A percentile compares a stretch with the other conserved stretches of the same genome.
Conservation (phyloP, 257 asterid species). For the Solanum arcanum region DNA sequence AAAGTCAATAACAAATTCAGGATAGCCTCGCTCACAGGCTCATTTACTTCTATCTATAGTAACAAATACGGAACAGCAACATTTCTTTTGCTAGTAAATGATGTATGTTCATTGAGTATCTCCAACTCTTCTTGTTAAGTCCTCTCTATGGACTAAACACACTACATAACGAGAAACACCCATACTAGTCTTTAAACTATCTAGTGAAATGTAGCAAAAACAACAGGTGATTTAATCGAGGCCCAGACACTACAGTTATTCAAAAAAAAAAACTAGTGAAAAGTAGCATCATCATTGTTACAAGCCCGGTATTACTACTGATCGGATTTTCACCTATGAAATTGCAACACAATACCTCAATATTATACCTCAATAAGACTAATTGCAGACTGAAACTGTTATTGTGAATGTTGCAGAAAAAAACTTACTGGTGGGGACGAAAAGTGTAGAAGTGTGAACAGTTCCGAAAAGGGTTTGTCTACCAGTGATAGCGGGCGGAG, state of each 20-base stretch:
- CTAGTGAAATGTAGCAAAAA: not conserved
- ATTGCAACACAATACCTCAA: not conserved
- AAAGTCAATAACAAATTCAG: not conserved
- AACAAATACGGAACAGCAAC: not conserved
- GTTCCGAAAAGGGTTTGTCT: slow-evolving; percentile 28
- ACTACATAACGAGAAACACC: not conserved
- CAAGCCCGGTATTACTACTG: not conserved
- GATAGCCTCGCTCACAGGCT: not conserved
- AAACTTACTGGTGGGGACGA: slow-evolving; percentile 25
- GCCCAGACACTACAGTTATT: not conserved
- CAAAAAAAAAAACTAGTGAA: not conserved
- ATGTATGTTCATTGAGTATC: not conserved
- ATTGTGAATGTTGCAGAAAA: not conserved
- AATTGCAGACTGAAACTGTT: not conserved
- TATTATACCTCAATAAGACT: not conserved
- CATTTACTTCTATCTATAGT: not conserved
- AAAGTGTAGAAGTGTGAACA: slow-evolving; percentile 21
- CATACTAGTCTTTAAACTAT: not conserved
- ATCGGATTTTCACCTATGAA: not conserved
- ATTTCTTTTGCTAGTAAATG: not conserved
- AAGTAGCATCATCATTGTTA: not conserved
- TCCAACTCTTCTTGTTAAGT: not conserved
- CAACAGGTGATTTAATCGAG: not conserved
- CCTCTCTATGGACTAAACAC: not conserved
- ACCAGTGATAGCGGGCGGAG: slow-evolving; percentile 28